Base-by-base conservation (phyloP, 164 flowering plant genomes). In the Aristolochia californica region DNA sequence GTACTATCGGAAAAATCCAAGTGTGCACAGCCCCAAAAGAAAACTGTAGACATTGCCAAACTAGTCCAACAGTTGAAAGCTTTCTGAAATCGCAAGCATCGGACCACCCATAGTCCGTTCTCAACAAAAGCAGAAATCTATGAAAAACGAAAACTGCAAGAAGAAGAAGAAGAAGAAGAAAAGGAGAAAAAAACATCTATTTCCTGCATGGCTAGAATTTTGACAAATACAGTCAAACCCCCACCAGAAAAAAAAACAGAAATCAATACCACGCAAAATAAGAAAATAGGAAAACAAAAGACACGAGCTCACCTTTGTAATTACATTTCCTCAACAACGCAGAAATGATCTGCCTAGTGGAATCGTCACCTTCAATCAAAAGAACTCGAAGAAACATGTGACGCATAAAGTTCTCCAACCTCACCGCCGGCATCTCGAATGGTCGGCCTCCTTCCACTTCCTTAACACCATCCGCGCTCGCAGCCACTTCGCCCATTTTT, bases 351-450 rank as follows among this genome's bases (percentile, higher is more conserved):
- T 88, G 96, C 67, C 93, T 58, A 15, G 96, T 88, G 12, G 88
- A 88, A 62, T 85, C 96, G 62, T 88, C 96, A 43, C 83, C 80
- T 70, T 88, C 96, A 17, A 88, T 93, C 62, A 88, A 53, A 74
- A 88, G 68, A 15, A 88, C 84, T 60, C 88, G 77, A 16, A 88
- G 64, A 17, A 14, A 78, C 78, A 72, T 77, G 50, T 48, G 5
- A 5, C 79, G 85, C 30, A 84, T 61, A 59, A 85, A 72, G 63
- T 63, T 80, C 74, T 87, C 93, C 87, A 84, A 80, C 68, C 68
- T 73, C 45, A 74, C 67, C 53, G 72, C 16, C 13, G 45, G 54
- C 23, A 57, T 21, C 38, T 68, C 72, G 34, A 48, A 65, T 17
- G 57, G 11, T 63, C 73, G 24, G 43, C 67, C 24, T 52, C 52